These are phyloP conservation scores for Fusarium solani-melongenae DNA, from an alignment of 2,329 filamentous ascomycete species.

Conservation along the genomic window DNA sequence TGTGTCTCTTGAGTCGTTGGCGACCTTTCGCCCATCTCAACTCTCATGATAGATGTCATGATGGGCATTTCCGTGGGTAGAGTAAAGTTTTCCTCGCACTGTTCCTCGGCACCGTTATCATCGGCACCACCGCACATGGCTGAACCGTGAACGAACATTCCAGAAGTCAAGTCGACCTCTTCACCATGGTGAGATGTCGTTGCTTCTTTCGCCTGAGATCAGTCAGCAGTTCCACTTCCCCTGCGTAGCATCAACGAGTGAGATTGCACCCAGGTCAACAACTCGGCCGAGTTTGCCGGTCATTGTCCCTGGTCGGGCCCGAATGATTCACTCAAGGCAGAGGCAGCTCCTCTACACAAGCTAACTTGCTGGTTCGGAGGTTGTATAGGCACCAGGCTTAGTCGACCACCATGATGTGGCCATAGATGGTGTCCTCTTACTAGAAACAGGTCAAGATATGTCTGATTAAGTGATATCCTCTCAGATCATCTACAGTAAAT, in stretches of 20 bases:
- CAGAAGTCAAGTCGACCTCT: background rate
- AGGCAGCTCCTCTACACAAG: background rate
- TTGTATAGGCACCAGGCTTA: background rate
- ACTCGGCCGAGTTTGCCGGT: background rate
- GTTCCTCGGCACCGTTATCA: background rate
- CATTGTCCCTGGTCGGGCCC: background rate
- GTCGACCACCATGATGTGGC: background rate
- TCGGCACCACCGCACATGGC: background rate
- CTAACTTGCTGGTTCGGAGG: background rate
- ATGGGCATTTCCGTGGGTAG: background rate
- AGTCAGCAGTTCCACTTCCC: conserved; percentile 5
- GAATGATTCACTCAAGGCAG: background rate
- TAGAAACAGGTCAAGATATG: background rate
- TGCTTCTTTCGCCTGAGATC: background rate
- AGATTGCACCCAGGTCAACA: background rate
- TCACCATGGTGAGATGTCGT: background rate
- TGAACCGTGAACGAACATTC: background rate
- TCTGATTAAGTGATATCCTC: background rate
- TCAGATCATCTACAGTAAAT: background rate
- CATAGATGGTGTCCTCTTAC: background rate
- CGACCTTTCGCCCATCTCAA: background rate
- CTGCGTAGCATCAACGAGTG: background rate
- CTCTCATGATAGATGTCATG: background rate
- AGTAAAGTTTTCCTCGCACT: background rate
- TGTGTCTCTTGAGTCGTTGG: background rate